phyloP scores from a whole-genome alignment of 1,284 basidiomycete species.

The Mycosarcoma maydis region DNA sequence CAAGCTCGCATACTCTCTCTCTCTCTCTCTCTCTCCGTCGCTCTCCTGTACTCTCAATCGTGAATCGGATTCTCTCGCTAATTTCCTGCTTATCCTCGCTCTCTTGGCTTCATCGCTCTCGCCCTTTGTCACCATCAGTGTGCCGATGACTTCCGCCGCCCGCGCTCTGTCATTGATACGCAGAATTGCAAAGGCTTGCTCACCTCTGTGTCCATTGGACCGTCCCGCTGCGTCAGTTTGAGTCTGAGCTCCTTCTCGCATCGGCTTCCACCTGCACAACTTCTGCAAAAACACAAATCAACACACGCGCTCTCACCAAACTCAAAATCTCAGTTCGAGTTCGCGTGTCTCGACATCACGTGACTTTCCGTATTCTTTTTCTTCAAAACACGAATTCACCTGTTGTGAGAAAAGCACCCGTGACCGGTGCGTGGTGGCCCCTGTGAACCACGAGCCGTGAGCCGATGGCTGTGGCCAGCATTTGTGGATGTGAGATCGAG shows the following conservation, averaged over 20 bases:
- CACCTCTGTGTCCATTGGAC: too few species aligned
- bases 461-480: too few species aligned
- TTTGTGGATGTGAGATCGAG: constrained; percentile 10
- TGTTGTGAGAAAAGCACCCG: too few species aligned
- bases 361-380: constrained; percentile 8
- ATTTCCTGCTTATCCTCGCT: too few species aligned
- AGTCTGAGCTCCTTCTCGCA: constrained; percentile 4
- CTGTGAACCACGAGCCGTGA: too few species aligned
- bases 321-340: neutral
- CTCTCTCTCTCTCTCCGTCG: neutral
- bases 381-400: too few species aligned
- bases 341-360: constrained; percentile 12
- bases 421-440: too few species aligned
- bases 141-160: too few species aligned
- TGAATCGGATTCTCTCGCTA: too few species aligned
- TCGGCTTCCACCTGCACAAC: neutral
- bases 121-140: neutral
- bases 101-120: neutral
- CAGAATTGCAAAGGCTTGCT: too few species aligned
- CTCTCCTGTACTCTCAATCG: neutral
- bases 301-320: constrained; percentile 15
- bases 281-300: constrained; percentile 10
- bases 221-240: too few species aligned
- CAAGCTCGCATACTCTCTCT: constrained; percentile 26
- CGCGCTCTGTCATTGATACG: too few species aligned